These are phyloP conservation scores for Mycena belliarum DNA, from an alignment of 768 basidiomycete genomes.

Conservation along the genomic window DNA sequence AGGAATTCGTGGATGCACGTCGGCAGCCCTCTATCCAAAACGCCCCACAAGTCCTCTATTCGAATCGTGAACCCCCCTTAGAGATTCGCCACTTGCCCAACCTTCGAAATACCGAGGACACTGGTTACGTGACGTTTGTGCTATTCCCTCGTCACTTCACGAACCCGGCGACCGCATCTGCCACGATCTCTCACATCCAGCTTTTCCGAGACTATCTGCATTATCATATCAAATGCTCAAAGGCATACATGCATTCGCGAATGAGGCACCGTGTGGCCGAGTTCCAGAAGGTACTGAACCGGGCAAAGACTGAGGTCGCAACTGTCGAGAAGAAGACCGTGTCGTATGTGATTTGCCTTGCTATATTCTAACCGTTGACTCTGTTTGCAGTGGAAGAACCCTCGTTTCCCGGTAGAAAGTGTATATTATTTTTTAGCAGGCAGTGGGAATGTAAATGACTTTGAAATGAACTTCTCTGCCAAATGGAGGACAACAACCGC, in stretches of 20 bases:
- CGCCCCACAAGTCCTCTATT: conserved; percentile 95
- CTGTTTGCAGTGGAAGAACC: conserved; percentile 52
- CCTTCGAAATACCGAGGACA: conserved; percentile 80
- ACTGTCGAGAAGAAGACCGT: conserved; percentile 88
- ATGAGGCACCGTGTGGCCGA: conserved; percentile 93
- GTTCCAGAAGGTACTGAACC: conserved; percentile 94
- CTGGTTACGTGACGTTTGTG: conserved; percentile 97
- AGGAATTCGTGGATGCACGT: conserved; percentile 99
- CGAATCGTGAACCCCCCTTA: conserved; percentile 93
- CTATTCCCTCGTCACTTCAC: conserved; percentile 95
- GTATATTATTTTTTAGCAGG: conserved; percentile 5
- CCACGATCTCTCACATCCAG: conserved; percentile 92
- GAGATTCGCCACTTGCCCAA: conserved; percentile 89
- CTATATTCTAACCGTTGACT: background rate
- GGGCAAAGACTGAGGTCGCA: conserved; percentile 91
- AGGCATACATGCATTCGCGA: conserved; percentile 98
- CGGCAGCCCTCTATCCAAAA: conserved; percentile 90
- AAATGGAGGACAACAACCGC: background rate
- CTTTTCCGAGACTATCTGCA: conserved; percentile 98
- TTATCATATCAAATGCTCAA: conserved; percentile 98
- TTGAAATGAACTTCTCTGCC: background rate
- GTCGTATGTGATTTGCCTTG: conserved; percentile 52
- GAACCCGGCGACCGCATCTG: conserved; percentile 62
- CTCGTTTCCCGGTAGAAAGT: conserved; percentile 51
- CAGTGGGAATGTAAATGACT: conserved; percentile 9